Conservation (phyloP, 2,329 filamentous ascomycete genomes). For the Fusarium penzigii region DNA sequence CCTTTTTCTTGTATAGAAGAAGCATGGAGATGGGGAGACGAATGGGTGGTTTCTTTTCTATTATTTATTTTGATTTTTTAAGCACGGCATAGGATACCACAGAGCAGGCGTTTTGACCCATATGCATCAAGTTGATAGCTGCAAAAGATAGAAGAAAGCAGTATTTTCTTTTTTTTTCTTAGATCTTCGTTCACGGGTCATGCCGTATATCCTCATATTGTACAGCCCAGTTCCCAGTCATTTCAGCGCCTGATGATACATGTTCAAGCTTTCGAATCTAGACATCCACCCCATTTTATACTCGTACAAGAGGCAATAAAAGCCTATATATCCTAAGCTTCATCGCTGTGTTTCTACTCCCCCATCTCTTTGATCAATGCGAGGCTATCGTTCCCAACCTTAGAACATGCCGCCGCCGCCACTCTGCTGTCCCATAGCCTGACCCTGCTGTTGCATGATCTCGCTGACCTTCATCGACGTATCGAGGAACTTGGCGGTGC, state of each 20-base stretch:
- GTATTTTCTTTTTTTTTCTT: background rate
- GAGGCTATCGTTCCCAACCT: background rate
- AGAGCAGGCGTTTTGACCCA: background rate
- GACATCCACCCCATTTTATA: conserved; percentile 10
- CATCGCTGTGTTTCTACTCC: background rate
- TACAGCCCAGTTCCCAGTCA: background rate
- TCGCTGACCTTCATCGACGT: conserved; percentile 97
- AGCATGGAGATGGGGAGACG: background rate
- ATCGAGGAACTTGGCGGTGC: conserved; percentile 97
- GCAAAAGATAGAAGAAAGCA: background rate
- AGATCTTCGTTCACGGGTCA: background rate
- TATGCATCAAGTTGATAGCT: background rate
- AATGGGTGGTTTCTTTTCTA: background rate
- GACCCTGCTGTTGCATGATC: conserved; percentile 88
- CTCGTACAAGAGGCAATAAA: conserved; percentile 18
- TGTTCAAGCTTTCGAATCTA: background rate
- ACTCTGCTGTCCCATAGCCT: conserved; percentile 53
- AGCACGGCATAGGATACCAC: background rate
- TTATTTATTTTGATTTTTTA: background rate
- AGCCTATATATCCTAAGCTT: background rate
- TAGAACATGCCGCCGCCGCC: conserved; percentile 39
- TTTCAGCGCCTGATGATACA: background rate
- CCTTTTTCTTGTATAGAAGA: background rate
- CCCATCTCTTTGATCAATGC: too few species aligned
- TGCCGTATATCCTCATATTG: background rate